Percentiles rank a stretch among this genome's conserved stretches.
Conservation (phyloP, 768 basidiomycete genomes). For the Termitomyces sp. region DNA sequence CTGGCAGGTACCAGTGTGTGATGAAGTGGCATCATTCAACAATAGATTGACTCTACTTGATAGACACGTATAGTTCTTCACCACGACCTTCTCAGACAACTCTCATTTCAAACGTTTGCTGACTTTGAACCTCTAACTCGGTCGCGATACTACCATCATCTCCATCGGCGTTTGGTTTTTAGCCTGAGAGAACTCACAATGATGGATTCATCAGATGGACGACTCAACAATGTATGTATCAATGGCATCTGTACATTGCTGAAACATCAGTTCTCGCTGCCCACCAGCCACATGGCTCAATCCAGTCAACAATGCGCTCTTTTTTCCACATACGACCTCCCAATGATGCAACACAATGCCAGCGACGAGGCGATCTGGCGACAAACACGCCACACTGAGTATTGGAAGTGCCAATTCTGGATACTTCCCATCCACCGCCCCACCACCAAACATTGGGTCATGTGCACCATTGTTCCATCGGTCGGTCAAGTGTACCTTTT, state of each 20-base stretch:
- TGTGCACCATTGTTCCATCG: slow-evolving; percentile 19
- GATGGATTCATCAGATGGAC: background rate
- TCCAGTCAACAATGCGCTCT: background rate
- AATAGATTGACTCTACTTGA: background rate
- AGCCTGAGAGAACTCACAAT: background rate
- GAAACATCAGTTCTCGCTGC: background rate
- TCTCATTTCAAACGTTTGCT: background rate
- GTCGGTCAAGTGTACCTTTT: slow-evolving; percentile 22
- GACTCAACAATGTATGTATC: slow-evolving; percentile 23
- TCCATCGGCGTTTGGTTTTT: background rate
- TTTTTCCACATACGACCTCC: background rate
- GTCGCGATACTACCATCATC: background rate
- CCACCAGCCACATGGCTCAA: background rate
- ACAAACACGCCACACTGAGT: slow-evolving; percentile 11
- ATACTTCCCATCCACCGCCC: slow-evolving; percentile 33
- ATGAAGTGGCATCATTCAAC: background rate
- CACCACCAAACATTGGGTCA: slow-evolving; percentile 27
- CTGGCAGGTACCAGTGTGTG: background rate
- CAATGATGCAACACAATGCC: slow-evolving; percentile 13
- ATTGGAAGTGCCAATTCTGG: slow-evolving; percentile 31
- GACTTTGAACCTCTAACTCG: background rate
- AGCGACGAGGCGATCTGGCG: slow-evolving; percentile 21
- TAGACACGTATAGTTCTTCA: background rate
- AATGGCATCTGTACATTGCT: slow-evolving; percentile 22
- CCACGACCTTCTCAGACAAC: background rate